These are phyloP conservation scores for Lentinula sp. DNA, from an alignment of 768 basidiomycete genomes.

Conservation along the genomic window DNA sequence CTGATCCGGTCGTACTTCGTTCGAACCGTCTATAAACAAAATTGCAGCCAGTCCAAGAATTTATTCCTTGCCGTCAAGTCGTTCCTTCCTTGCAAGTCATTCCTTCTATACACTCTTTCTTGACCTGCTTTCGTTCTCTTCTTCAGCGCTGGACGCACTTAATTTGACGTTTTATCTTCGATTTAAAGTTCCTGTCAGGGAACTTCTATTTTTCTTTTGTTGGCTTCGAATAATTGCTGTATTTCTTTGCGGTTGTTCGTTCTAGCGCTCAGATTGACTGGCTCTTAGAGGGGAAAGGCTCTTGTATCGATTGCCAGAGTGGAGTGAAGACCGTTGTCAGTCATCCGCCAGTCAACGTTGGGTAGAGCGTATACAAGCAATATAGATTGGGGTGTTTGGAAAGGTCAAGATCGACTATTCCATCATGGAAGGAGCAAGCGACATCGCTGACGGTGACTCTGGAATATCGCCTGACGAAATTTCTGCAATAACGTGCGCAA, in stretches of 20 bases:
- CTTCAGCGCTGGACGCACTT: background rate
- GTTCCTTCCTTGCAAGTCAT: background rate
- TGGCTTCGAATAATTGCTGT: too few relatives aligned
- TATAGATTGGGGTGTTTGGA: background rate
- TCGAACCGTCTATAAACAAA: too few relatives aligned
- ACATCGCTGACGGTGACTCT: background rate
- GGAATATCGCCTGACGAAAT: background rate
- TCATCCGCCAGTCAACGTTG: too few relatives aligned
- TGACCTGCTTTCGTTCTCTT: background rate
- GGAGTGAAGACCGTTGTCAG: too few relatives aligned
- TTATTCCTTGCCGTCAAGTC: background rate
- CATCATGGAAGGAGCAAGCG: background rate
- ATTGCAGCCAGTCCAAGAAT: background rate
- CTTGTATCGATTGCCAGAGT: too few relatives aligned
- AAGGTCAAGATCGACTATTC: background rate
- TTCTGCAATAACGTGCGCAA: slow-evolving; percentile 6
- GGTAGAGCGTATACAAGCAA: too few relatives aligned
- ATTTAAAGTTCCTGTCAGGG: too few relatives aligned
- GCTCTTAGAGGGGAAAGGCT: too few relatives aligned
- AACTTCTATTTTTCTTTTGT: too few relatives aligned
- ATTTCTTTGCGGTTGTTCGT: too few relatives aligned
- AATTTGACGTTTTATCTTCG: background rate
- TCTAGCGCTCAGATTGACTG: too few relatives aligned
- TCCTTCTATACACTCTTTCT: background rate
- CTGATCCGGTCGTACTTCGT: background rate